Evolutionary conservation across 768 basidiomycete species (phyloP).

Genomic region (Cubamyces lactineus): DNA sequence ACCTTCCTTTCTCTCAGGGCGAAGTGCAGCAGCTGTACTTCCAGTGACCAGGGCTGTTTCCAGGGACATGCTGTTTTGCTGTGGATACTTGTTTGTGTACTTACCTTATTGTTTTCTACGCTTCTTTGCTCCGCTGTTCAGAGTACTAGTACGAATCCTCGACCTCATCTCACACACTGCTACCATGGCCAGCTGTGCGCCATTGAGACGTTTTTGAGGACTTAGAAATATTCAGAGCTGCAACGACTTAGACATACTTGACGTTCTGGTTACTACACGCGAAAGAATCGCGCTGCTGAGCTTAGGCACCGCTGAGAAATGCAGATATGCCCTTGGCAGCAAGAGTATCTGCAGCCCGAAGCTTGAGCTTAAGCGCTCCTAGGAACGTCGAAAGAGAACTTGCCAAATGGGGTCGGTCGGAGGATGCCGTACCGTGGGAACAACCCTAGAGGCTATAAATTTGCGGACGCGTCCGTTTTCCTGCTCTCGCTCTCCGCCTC

Average conservation of each 20-base stretch:
- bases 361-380: too few species aligned
- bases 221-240: too few species aligned
- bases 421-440: slow-evolving; percentile 7
- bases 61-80: slow-evolving; percentile 28
- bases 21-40: slow-evolving; percentile 77
- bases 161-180: neutral
- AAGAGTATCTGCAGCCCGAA: too few species aligned
- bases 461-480: neutral
- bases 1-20: slow-evolving; percentile 75
- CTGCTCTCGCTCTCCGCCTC: neutral
- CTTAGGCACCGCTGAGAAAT: neutral
- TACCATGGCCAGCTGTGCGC: neutral
- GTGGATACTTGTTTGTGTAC: slow-evolving; percentile 10
- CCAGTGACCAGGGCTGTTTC: slow-evolving; percentile 40
- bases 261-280: too few species aligned
- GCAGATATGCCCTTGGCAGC: neutral
- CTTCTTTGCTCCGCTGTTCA: neutral
- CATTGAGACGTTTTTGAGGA: neutral
- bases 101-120: slow-evolving; percentile 14
- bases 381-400: neutral
- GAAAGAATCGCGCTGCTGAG: too few species aligned
- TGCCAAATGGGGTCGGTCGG: neutral
- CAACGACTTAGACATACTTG: too few species aligned
- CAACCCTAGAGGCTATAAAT: neutral
- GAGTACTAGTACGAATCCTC: neutral